These are phyloP conservation scores for Magnolia kwangsiensis DNA, from an alignment of 164 flowering plant genomes.

Conservation along the genomic window DNA sequence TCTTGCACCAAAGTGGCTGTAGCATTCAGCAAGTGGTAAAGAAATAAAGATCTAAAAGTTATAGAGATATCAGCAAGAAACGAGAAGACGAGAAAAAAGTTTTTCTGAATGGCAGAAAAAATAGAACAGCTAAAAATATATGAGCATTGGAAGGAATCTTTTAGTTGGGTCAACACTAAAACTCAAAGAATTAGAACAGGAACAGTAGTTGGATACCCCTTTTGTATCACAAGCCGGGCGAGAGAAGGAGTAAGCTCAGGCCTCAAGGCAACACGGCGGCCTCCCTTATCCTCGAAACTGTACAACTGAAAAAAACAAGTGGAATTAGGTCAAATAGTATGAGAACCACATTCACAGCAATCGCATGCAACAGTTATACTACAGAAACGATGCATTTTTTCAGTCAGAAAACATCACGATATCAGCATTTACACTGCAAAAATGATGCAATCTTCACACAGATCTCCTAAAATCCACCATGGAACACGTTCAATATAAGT, in stretches of 20 bases:
- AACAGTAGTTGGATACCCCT: conserved; percentile 53
- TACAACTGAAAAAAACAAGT: conserved; percentile 48
- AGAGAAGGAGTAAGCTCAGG: conserved; percentile 97
- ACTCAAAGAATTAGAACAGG: background rate
- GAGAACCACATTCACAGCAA: no score
- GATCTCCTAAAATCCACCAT: no score
- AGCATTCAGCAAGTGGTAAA: background rate
- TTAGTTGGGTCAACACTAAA: no score
- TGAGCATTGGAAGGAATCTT: background rate
- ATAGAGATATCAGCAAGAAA: background rate
- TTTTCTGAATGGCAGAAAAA: background rate
- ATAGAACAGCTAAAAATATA: background rate
- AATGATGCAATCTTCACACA: no score
- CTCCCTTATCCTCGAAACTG: conserved; percentile 92
- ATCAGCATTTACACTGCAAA: background rate
- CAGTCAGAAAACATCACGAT: background rate
- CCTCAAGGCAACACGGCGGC: conserved; percentile 94
- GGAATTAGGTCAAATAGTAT: background rate
- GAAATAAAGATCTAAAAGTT: background rate
- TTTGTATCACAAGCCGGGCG: conserved; percentile 92
- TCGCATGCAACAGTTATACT: background rate
- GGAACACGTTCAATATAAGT: no score
- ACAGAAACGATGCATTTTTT: background rate
- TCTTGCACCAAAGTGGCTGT: background rate
- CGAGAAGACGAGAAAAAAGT: background rate